Percentiles rank a stretch among this genome's conserved stretches.
Conservation (phyloP, 225 moss, liverwort and hornwort genomes). For the Bryum argenteum region DNA sequence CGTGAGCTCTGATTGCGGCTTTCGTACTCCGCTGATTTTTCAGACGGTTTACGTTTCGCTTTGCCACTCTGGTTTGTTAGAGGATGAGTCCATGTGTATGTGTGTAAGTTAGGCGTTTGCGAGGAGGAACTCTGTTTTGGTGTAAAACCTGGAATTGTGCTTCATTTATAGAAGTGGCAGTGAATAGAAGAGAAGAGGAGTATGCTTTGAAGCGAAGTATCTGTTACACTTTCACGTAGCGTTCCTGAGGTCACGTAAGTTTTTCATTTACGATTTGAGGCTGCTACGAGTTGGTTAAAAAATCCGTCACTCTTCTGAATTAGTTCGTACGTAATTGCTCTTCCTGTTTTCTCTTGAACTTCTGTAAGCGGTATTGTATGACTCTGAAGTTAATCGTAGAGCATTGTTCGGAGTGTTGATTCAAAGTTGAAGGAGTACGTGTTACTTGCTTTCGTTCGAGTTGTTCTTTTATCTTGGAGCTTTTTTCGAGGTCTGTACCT, state of each 20-base stretch:
- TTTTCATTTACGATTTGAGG: slow-evolving; percentile 5
- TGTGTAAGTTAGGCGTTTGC: slow-evolving; percentile 2
- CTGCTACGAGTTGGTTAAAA: slow-evolving; percentile 3
- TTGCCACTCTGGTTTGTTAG: background rate
- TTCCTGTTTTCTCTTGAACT: background rate
- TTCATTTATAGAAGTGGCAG: background rate
- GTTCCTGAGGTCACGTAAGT: slow-evolving; percentile 11
- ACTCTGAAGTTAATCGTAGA: background rate
- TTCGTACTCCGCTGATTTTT: background rate
- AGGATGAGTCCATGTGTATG: slow-evolving; percentile 21
- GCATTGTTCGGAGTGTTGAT: background rate
- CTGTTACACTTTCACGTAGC: slow-evolving; percentile 24
- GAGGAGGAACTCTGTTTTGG: background rate
- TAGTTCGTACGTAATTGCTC: background rate
- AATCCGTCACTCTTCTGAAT: slow-evolving; percentile 4
- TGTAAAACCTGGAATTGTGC: too few relatives aligned
- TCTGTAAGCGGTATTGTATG: slow-evolving; percentile 1
- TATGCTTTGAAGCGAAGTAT: slow-evolving; percentile 28
- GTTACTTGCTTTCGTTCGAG: background rate
- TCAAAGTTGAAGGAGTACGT: slow-evolving; percentile 8
- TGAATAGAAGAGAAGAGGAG: too few relatives aligned
- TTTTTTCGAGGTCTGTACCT: slow-evolving; percentile 11
- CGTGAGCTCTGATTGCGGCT: slow-evolving; percentile 14
- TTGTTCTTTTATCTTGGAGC: background rate
- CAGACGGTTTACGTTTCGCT: background rate